These are phyloP conservation scores for Fusarium verticillioides DNA, from an alignment of 2,329 filamentous ascomycete species.

Conservation along the genomic window DNA sequence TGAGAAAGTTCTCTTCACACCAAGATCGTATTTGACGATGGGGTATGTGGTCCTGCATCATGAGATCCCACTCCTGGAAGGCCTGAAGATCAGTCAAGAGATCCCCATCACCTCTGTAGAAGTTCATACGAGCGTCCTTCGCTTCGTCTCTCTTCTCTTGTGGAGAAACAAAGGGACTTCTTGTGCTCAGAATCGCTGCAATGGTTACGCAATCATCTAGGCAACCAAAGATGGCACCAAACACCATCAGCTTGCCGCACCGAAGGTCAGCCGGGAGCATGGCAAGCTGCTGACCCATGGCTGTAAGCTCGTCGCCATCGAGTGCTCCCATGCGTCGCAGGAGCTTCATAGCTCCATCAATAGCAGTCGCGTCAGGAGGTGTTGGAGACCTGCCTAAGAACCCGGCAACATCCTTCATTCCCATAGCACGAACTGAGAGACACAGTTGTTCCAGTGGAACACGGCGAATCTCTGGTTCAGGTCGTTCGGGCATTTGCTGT, in stretches of 20 bases:
- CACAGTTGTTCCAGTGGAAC: conserved; percentile 95
- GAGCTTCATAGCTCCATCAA: conserved; percentile 84
- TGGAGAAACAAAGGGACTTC: conserved; percentile 87
- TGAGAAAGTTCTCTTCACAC: conserved; percentile 89
- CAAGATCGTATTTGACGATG: conserved; percentile 76
- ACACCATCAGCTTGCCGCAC: conserved; percentile 94
- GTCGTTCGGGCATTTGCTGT: conserved; percentile 84
- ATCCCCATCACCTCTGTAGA: conserved; percentile 84
- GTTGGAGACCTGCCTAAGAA: conserved; percentile 91
- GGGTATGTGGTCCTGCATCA: conserved; percentile 66
- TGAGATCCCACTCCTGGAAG: conserved; percentile 83
- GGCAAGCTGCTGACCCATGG: conserved; percentile 90
- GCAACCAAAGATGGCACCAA: conserved; percentile 92
- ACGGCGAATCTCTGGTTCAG: conserved; percentile 92
- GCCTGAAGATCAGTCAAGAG: conserved; percentile 87
- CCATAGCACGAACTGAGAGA: conserved; percentile 95
- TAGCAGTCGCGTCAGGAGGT: conserved; percentile 84
- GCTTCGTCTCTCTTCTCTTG: conserved; percentile 85
- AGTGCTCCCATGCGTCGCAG: conserved; percentile 89
- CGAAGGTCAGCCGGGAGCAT: conserved; percentile 94
- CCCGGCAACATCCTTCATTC: conserved; percentile 79
- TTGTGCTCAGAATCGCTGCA: conserved; percentile 89
- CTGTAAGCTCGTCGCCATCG: conserved; percentile 86
- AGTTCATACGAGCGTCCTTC: conserved; percentile 78
- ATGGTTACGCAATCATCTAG: conserved; percentile 89